Percentiles rank a stretch among this genome's conserved stretches.
These are phyloP conservation scores for Dioszegia crocea DNA, from an alignment of 768 basidiomycete species.

Conservation along the genomic window DNA sequence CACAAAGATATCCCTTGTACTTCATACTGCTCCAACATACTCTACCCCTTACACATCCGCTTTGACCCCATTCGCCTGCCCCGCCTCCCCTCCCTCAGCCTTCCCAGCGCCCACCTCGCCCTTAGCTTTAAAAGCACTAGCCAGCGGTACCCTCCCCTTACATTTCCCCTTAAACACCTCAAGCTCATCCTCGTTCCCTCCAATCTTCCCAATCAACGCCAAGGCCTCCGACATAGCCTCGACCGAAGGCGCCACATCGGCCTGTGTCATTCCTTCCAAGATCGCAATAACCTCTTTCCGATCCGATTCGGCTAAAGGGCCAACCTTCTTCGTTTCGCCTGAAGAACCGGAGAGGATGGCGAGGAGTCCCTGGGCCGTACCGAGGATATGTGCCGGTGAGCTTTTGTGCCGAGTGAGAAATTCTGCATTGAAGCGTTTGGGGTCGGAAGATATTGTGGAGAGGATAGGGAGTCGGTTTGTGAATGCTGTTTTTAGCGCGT, in stretches of 20 bases:
- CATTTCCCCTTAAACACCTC: slow-evolving; percentile 15
- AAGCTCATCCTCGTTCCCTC: slow-evolving; percentile 7
- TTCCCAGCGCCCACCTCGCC: slow-evolving; percentile 9
- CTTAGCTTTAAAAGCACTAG: slow-evolving; percentile 19
- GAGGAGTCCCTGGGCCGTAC: slow-evolving; percentile 58
- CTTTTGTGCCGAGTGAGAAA: slow-evolving; percentile 65
- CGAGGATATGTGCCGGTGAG: slow-evolving; percentile 59
- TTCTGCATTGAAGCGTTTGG: slow-evolving; percentile 66
- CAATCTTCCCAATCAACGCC: slow-evolving; percentile 10
- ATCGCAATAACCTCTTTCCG: slow-evolving; percentile 6
- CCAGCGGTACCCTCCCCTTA: slow-evolving; percentile 17
- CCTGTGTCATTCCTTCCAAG: slow-evolving; percentile 12
- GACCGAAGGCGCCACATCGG: slow-evolving; percentile 20
- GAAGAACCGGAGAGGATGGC: slow-evolving; percentile 11
- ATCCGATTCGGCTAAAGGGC: not conserved
- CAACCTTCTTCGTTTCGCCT: not conserved
- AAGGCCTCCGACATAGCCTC: slow-evolving; percentile 12
- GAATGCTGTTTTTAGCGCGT: slow-evolving; percentile 57
- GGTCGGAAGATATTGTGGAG: slow-evolving; percentile 47
- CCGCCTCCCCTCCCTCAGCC: not conserved
- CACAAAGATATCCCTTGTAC: no score
- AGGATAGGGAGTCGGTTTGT: slow-evolving; percentile 55
- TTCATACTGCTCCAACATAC: no score
- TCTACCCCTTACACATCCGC: slow-evolving; percentile 10
- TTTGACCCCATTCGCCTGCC: slow-evolving; percentile 10